phyloP scores from a whole-genome alignment of 345 rosid species.

The Rhodamnia rubescens region DNA sequence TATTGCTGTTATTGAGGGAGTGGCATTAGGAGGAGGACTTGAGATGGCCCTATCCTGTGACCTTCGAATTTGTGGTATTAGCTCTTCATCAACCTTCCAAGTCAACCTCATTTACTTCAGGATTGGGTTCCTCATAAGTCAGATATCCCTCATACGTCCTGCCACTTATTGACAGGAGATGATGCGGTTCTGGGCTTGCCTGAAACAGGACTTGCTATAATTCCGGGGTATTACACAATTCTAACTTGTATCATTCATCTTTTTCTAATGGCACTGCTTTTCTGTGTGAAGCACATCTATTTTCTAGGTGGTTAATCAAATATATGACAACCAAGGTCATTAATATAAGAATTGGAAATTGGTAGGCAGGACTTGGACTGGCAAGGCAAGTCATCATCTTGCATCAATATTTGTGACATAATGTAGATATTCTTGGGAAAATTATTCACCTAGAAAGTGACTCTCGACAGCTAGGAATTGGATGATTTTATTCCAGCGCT shows the following conservation, averaged over 20 bases:
- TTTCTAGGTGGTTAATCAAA: background rate
- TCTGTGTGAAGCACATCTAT: background rate
- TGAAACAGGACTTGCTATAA: constrained; percentile 95
- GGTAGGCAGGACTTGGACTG: background rate
- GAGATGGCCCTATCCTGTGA: constrained; percentile 95
- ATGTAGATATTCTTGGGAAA: background rate
- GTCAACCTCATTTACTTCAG: background rate
- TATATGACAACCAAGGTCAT: background rate
- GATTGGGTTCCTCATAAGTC: background rate
- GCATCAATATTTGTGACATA: background rate
- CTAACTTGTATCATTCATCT: background rate
- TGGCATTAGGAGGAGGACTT: constrained; percentile 92
- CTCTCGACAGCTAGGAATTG: background rate
- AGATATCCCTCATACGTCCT: background rate
- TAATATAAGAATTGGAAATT: background rate
- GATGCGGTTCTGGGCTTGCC: constrained; percentile 78
- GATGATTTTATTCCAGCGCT: background rate
- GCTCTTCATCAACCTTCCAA: background rate
- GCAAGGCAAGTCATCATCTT: background rate
- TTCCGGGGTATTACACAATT: constrained; percentile 54
- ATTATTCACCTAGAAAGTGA: background rate
- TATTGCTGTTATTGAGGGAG: constrained; percentile 87
- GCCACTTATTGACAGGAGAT: constrained; percentile 35
- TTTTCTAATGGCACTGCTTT: background rate
- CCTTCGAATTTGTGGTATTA: constrained; percentile 77